Conservation (phyloP, 2,329 filamentous ascomycete genomes). For the Leptographium radiaticola region DNA sequence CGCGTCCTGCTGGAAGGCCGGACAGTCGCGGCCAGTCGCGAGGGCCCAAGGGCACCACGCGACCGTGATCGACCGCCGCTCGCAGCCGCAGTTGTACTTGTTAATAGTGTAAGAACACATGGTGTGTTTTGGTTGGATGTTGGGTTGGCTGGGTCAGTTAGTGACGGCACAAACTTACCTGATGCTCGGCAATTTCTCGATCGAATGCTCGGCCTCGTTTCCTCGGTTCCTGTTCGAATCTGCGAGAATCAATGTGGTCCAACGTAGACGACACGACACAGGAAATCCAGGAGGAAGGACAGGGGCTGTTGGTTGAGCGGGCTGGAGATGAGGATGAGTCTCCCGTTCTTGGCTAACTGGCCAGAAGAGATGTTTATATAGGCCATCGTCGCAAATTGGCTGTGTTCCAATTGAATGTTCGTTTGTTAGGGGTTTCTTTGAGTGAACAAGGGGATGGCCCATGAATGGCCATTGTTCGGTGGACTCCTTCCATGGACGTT, state of each 20-base stretch:
- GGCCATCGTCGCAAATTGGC: neutral
- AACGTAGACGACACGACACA: neutral
- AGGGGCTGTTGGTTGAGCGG: neutral
- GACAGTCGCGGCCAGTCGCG: neutral
- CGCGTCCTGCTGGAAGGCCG: constrained; percentile 3
- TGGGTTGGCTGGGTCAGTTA: neutral
- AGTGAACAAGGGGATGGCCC: too few species aligned
- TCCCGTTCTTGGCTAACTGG: neutral
- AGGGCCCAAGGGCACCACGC: neutral
- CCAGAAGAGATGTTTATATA: neutral
- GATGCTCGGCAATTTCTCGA: neutral
- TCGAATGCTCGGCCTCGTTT: neutral
- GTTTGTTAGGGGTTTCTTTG: too few species aligned
- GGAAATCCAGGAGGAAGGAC: neutral
- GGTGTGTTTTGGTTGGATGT: neutral
- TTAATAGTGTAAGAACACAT: neutral
- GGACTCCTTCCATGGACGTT: too few species aligned
- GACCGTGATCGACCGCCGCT: neutral
- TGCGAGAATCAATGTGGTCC: neutral
- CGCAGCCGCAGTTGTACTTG: constrained; percentile 4
- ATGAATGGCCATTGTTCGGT: too few species aligned
- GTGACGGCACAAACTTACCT: neutral
- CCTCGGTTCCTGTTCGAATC: too few species aligned
- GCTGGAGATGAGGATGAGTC: neutral
- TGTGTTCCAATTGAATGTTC: too few species aligned